A percentile compares a stretch with the other conserved stretches of the same genome.
phyloP scores from a whole-genome alignment of 805 yeast species.

The Kuraishia molischiana region DNA sequence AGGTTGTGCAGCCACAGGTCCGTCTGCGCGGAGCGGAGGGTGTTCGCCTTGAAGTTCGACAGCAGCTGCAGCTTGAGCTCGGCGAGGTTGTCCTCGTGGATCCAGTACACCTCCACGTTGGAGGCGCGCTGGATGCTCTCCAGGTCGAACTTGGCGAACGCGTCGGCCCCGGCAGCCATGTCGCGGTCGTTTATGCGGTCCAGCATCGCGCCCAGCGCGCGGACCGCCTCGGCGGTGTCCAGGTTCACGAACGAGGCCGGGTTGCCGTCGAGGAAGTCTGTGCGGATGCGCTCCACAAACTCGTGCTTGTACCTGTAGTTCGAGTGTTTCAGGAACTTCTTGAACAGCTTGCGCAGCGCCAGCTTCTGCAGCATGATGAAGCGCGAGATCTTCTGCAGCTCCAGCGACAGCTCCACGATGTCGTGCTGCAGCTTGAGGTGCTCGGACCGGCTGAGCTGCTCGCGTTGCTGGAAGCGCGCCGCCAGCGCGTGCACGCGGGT shows the following conservation, averaged over 20 bases:
- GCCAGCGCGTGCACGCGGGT: conserved; percentile 27
- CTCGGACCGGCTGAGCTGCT: not conserved
- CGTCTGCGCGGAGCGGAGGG: not conserved
- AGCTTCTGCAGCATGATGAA: conserved; percentile 67
- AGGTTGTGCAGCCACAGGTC: conserved; percentile 19
- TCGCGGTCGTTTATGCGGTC: conserved; percentile 15
- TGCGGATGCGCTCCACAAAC: conserved; percentile 20
- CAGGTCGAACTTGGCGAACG: conserved; percentile 19
- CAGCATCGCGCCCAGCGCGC: conserved; percentile 46
- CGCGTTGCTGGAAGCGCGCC: conserved; percentile 12
- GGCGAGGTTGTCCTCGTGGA: conserved; percentile 50
- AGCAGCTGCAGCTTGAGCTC: conserved; percentile 40
- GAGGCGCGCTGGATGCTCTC: conserved; percentile 24
- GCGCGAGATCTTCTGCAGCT: conserved; percentile 57
- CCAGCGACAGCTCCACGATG: conserved; percentile 32
- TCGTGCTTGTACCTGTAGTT: conserved; percentile 20
- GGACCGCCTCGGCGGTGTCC: conserved; percentile 51
- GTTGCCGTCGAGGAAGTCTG: conserved; percentile 21
- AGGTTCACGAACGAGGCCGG: conserved; percentile 49
- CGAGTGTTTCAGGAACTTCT: conserved; percentile 50
- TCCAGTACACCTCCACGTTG: conserved; percentile 33
- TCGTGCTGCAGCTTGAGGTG: conserved; percentile 19
- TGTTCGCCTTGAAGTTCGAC: conserved; percentile 23
- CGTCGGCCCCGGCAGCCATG: not conserved
- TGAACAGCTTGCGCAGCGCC: conserved; percentile 62